A percentile compares a stretch with the other conserved stretches of the same genome.
Evolutionary conservation across 1,284 basidiomycete genomes (phyloP).

Genomic region (Tilletiopsis washingtonensis): DNA sequence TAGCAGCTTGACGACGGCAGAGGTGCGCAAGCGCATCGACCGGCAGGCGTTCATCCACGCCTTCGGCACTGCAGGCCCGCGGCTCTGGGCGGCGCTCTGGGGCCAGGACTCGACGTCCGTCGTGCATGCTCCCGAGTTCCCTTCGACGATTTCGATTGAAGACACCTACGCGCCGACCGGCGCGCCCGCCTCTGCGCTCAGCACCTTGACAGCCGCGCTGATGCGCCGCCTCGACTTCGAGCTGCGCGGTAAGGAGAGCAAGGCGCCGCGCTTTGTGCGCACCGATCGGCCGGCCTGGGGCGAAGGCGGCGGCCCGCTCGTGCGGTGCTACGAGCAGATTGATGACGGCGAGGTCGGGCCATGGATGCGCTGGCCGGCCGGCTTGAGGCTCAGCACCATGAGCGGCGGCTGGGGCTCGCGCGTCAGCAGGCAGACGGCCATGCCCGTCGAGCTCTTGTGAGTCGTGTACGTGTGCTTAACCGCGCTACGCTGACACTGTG

Average conservation of each 20-base stretch:
- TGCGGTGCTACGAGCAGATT: neutral
- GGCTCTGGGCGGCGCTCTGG: conserved; percentile 39
- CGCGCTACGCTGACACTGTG: neutral
- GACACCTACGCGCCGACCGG: conserved; percentile 35
- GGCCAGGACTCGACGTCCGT: conserved; percentile 44
- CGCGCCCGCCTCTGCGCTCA: conserved; percentile 17
- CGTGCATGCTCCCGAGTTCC: conserved; percentile 40
- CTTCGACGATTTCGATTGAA: conserved; percentile 46
- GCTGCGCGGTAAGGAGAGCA: conserved; percentile 16
- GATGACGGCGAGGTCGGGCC: conserved; percentile 1
- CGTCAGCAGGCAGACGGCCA: conserved; percentile 21
- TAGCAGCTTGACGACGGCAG: no score
- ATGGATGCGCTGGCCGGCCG: conserved; percentile 34
- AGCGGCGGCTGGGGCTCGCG: conserved; percentile 23
- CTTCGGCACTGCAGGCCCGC: conserved; percentile 9
- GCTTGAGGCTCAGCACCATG: conserved; percentile 22
- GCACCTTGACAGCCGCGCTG: conserved; percentile 17
- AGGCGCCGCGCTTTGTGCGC: neutral
- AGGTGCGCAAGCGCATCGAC: no score
- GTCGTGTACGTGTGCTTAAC: conserved; percentile 12
- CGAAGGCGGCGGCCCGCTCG: neutral
- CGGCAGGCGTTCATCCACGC: no score
- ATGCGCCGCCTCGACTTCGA: conserved; percentile 34
- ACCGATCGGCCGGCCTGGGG: neutral
- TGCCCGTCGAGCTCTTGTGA: conserved; percentile 33